These are phyloP conservation scores for Epichloe sp. DNA, from an alignment of 2,329 filamentous ascomycete genomes.

Conservation along the genomic window DNA sequence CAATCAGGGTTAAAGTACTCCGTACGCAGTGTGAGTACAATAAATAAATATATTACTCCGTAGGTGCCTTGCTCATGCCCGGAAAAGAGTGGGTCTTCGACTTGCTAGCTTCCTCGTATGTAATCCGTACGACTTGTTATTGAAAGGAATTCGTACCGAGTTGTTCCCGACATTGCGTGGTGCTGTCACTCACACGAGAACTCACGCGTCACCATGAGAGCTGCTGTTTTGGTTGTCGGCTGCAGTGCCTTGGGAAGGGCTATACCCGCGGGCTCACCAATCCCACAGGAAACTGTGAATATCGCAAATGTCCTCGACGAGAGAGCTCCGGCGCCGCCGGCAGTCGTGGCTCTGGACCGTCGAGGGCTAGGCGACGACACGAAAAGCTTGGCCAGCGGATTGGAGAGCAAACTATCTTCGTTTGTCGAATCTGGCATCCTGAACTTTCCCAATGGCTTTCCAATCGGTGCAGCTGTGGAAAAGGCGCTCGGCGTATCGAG, in stretches of 20 bases:
- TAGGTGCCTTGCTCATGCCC: background rate
- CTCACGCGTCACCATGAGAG: background rate
- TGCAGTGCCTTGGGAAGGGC: constrained; percentile 1
- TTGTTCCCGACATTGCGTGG: background rate
- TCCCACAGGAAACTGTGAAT: background rate
- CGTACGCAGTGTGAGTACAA: no score
- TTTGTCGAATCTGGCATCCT: constrained; percentile 52
- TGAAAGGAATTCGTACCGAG: no score
- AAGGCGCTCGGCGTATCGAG: constrained; percentile 48
- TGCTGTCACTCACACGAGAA: background rate
- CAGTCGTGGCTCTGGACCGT: constrained; percentile 11
- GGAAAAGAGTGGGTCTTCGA: no score
- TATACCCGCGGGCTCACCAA: background rate
- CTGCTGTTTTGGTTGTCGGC: background rate
- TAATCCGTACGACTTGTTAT: no score
- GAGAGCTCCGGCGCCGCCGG: constrained; percentile 14
- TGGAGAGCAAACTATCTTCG: constrained; percentile 44
- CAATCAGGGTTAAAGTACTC: no score
- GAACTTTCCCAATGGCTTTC: constrained; percentile 54
- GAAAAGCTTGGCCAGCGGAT: constrained; percentile 33
- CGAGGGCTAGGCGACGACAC: constrained; percentile 28
- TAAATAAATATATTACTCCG: no score
- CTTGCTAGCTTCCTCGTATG: no score
- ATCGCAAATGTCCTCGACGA: constrained; percentile 1
- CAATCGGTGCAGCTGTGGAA: constrained; percentile 46